Conservation (phyloP, 2,329 filamentous ascomycete genomes). For the Aspergillus awamori region DNA sequence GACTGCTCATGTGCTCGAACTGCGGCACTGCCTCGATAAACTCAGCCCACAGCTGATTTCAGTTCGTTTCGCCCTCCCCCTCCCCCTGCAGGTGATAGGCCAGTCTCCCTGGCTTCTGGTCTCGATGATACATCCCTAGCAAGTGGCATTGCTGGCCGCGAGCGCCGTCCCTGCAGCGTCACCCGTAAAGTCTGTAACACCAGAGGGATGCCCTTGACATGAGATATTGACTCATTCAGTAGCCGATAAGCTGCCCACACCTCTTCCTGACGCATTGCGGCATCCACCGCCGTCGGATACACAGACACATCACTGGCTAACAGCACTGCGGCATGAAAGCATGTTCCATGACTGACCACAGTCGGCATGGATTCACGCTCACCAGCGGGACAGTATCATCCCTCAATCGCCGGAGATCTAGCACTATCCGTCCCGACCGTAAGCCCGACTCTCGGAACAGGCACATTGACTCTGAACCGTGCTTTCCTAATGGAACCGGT, state of each 20-base stretch:
- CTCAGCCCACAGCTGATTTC: neutral
- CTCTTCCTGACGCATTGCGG: slow-evolving; percentile 14
- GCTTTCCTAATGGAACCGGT: slow-evolving; percentile 25
- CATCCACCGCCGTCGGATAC: slow-evolving; percentile 21
- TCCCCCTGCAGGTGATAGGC: neutral
- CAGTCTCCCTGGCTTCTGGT: neutral
- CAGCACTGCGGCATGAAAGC: slow-evolving; percentile 26
- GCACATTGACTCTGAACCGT: slow-evolving; percentile 15
- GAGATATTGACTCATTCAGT: slow-evolving; percentile 2
- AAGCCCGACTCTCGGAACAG: slow-evolving; percentile 4
- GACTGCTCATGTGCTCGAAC: neutral
- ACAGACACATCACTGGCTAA: slow-evolving; percentile 30
- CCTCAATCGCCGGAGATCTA: slow-evolving; percentile 7
- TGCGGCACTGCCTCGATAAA: neutral
- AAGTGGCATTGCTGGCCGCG: neutral
- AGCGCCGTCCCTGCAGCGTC: slow-evolving; percentile 2
- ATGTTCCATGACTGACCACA: slow-evolving; percentile 28
- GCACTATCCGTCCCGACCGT: slow-evolving; percentile 5
- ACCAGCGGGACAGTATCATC: slow-evolving; percentile 8
- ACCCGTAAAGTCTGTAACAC: slow-evolving; percentile 4
- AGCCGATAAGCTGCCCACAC: slow-evolving; percentile 9
- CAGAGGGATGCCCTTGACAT: slow-evolving; percentile 3
- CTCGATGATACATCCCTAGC: neutral
- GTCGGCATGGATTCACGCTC: slow-evolving; percentile 20
- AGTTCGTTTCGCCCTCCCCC: neutral